Evolutionary conservation across 1,284 basidiomycete genomes (phyloP).

Genomic region (Irpex sp.): DNA sequence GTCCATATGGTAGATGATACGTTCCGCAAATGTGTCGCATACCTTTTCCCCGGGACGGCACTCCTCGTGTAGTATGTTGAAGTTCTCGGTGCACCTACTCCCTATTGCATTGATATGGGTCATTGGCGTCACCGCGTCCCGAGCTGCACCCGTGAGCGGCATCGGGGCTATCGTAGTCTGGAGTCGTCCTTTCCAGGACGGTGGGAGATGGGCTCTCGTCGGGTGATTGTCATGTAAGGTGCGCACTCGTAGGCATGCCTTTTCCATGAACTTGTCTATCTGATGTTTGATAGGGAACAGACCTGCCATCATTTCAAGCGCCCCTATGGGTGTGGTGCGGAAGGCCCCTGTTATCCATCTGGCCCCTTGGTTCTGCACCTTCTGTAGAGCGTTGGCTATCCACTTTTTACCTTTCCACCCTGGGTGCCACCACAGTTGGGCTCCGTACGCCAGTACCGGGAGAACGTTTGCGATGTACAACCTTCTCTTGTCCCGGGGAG

Average conservation of each 20-base stretch:
- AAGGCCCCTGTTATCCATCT: not conserved
- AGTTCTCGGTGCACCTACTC: too few species aligned
- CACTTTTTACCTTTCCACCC: not conserved
- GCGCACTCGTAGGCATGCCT: not conserved
- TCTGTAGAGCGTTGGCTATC: not conserved
- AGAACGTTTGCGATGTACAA: not conserved
- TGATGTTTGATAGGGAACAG: not conserved
- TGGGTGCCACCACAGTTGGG: not conserved
- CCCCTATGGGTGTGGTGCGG: not conserved
- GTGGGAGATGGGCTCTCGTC: not conserved
- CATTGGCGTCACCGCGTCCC: too few species aligned
- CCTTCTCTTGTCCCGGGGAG: not conserved
- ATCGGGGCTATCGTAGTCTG: too few species aligned
- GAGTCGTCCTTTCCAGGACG: too few species aligned
- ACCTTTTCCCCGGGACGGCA: not conserved
- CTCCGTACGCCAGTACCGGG: not conserved
- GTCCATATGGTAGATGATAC: not conserved
- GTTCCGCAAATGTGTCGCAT: not conserved
- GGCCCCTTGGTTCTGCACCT: not conserved
- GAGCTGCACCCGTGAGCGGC: too few species aligned
- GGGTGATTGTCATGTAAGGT: not conserved
- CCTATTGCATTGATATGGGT: too few species aligned
- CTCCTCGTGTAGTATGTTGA: not conserved
- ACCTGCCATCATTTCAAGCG: not conserved
- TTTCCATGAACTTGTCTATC: not conserved